Conservation (phyloP, 1,139 yeast genomes). For the Hemisphaericaspora xylofermentans region DNA sequence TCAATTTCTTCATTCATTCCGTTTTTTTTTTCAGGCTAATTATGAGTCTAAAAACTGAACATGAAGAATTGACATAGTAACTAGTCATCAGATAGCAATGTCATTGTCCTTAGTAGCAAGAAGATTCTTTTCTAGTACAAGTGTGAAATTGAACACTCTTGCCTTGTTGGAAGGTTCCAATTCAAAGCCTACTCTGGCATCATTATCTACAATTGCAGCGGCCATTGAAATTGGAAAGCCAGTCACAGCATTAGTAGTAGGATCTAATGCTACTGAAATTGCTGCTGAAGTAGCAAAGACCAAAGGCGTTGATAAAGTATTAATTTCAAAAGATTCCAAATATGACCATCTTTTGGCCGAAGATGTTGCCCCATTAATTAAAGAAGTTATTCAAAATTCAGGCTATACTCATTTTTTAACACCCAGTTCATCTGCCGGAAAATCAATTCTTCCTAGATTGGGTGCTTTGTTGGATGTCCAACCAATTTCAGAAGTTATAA, state of each 20-base stretch:
- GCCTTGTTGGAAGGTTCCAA: slow-evolving; percentile 70
- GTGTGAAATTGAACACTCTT: slow-evolving; percentile 48
- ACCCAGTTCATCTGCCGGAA: slow-evolving; percentile 85
- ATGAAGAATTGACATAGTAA: too few species aligned
- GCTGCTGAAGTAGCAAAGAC: slow-evolving; percentile 40
- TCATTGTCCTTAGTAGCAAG: slow-evolving; percentile 15
- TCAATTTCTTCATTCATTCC: too few species aligned
- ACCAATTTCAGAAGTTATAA: slow-evolving; percentile 80
- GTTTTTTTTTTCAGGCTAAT: too few species aligned
- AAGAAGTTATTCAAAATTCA: slow-evolving; percentile 41
- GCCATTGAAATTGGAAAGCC: slow-evolving; percentile 67
- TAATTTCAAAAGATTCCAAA: slow-evolving; percentile 49
- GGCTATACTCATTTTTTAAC: slow-evolving; percentile 69
- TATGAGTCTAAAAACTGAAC: too few species aligned
- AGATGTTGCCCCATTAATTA: slow-evolving; percentile 58
- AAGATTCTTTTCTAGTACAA: slow-evolving; percentile 33
- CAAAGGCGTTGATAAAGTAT: slow-evolving; percentile 44
- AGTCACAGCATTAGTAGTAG: slow-evolving; percentile 59
- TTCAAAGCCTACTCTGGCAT: slow-evolving; percentile 55
- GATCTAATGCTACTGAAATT: slow-evolving; percentile 47
- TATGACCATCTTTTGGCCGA: slow-evolving; percentile 66
- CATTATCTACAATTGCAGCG: slow-evolving; percentile 65
- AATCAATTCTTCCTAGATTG: slow-evolving; percentile 80
- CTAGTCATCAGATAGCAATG: too few species aligned
- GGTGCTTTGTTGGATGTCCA: slow-evolving; percentile 85